Evolutionary conservation across 228 moss, liverwort and hornwort genomes (phyloP).

Genomic region (Sphagnum fallax): DNA sequence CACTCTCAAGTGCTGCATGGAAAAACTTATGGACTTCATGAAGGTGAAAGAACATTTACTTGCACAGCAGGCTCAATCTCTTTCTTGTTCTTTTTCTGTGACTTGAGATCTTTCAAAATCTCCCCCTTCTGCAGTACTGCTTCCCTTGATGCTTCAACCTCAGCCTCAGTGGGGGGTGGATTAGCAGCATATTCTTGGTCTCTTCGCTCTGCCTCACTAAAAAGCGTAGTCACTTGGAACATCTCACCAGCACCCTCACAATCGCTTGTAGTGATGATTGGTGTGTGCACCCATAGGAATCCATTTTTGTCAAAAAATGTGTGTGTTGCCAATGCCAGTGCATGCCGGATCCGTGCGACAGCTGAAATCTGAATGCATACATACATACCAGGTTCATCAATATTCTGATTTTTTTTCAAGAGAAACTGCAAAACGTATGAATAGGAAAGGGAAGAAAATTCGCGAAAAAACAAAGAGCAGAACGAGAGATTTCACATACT

Average conservation of each 20-base stretch:
- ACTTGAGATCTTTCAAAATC: constrained; percentile 36
- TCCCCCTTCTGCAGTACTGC: constrained; percentile 30
- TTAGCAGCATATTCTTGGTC: constrained; percentile 35
- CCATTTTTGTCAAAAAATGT: constrained; percentile 78
- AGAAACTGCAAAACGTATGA: not conserved
- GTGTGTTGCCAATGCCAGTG: constrained; percentile 72
- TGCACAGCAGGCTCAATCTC: constrained; percentile 40
- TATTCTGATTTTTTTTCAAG: no score
- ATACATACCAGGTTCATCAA: not conserved
- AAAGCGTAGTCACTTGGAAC: constrained; percentile 95
- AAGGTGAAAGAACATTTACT: constrained; percentile 9
- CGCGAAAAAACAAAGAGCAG: not conserved
- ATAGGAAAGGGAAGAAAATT: not conserved
- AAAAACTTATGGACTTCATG: no score
- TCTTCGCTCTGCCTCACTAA: constrained; percentile 65
- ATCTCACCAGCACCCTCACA: constrained; percentile 98
- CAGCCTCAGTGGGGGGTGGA: constrained; percentile 35
- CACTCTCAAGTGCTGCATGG: no score
- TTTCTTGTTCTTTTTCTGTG: constrained; percentile 49
- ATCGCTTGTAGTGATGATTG: constrained; percentile 88
- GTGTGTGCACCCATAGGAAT: constrained; percentile 91
- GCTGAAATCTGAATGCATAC: constrained; percentile 59
- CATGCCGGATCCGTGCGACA: constrained; percentile 73
- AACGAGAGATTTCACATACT: constrained; percentile 17
- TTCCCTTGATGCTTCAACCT: constrained; percentile 25